Evolutionary conservation across 202 grass and related monocot genomes (phyloP), one percentile per base, ranked within the genome.

Genomic region (Digitaria exilis): DNA sequence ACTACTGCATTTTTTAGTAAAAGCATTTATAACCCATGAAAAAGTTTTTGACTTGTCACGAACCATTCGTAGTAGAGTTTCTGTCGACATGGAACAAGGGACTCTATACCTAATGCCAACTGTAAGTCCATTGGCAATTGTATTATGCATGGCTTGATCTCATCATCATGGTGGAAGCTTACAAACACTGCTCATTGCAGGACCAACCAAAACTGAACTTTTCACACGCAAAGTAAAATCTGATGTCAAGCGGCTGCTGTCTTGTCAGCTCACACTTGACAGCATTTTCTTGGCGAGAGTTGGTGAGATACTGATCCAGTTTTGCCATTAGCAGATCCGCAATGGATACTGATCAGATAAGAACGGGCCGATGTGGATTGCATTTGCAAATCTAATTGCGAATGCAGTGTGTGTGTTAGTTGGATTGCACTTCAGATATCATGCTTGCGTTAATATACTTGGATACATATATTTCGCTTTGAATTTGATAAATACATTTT

Each of bases 321-420:
- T 86, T 60, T 21, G 42, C 4, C 24, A 65, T 78, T 65, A 51
- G 7, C 18, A 60, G 48, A 43, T 5, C 9, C 32, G 0, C 31
- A 10, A 41, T 37, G 18, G 21, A n/a, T n/a, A n/a, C n/a, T 2
- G 5, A 22, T 78, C n/a, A n/a, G 83, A 85, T 82, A 82, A 89
- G 87, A 50, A 37, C 73, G 16, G 37, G 11, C 26, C 72, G 72
- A 78, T 59, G 78, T 82, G 87, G 87, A 85, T 82, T 85, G 78
- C 87, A 77, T 42, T 71, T 22, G 63, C 64, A 19, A 48, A 51
- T 72, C 28, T 57, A 11, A 54, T n/a, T 11, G 34, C 21, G 70
- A 76, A 71, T 84, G 75, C 69, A 71, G 77, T 71, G 55, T 63
- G 52, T n/a, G 64, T 82, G n/a, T n/a, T n/a, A 54, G 71, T 76